Conservation (phyloP, 1,139 yeast genomes). For the Geotrichum australiense region DNA sequence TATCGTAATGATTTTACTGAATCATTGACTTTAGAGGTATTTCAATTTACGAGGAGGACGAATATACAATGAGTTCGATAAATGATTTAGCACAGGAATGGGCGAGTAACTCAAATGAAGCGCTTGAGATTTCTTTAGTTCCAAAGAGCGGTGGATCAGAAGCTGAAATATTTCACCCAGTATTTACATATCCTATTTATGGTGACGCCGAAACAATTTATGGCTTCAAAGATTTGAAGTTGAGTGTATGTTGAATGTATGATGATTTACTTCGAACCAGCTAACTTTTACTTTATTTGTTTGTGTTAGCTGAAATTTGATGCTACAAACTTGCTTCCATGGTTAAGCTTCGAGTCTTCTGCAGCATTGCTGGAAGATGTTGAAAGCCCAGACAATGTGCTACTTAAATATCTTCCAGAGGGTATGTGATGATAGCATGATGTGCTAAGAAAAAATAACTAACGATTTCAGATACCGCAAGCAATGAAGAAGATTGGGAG, state of each 20-base stretch:
- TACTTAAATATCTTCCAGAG: conserved; percentile 53
- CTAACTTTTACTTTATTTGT: background rate
- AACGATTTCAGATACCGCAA: conserved; percentile 39
- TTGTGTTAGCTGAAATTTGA: conserved; percentile 44
- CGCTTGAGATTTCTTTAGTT: conserved; percentile 45
- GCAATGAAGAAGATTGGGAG: conserved; percentile 64
- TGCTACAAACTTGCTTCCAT: conserved; percentile 47
- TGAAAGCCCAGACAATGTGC: conserved; percentile 43
- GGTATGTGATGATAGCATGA: conserved; percentile 26
- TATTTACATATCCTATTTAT: conserved; percentile 84
- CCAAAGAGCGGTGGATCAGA: conserved; percentile 19
- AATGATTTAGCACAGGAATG: conserved; percentile 45
- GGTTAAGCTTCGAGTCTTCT: conserved; percentile 49
- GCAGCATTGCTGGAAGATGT: conserved; percentile 37
- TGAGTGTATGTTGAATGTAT: conserved; percentile 24
- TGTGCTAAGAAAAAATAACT: background rate
- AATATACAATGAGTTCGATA: conserved; percentile 8
- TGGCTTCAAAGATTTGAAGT: conserved; percentile 58
- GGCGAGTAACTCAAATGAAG: conserved; percentile 64
- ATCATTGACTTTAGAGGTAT: background rate
- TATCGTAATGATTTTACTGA: background rate
- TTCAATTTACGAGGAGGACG: background rate
- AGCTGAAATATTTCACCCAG: conserved; percentile 42
- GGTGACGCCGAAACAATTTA: conserved; percentile 87
- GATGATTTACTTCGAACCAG: background rate